Base-by-base conservation (phyloP, 1,284 basidiomycete species). In the Cutaneotrichosporon sp. region DNA sequence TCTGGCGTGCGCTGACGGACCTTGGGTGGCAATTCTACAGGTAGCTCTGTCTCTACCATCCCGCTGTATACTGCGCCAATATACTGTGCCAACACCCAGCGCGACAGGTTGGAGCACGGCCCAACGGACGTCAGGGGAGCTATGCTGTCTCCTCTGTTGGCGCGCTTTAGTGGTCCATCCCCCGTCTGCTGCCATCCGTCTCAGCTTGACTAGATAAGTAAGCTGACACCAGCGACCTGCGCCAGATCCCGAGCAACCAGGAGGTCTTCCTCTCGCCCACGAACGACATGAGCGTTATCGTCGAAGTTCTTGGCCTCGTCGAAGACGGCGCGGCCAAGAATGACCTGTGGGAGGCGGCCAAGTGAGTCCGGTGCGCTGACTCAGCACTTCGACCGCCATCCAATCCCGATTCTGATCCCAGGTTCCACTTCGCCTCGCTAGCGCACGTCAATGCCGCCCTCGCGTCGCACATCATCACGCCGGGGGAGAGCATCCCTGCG, bases 191-290 rank as follows among this genome's bases (percentile, higher is more conserved):
- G 26, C 26, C 26, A 26, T 36, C 13, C n/a, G 38, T n/a, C 36
- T 7, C 22, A 32, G 16, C 13, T 47, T 26, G 3, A 26, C 26
- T 26, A 26, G 26, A 26, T 26, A 1, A 2, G 26, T 3, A 26
- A 26, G 38, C 62, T 60, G 51, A 63, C 36, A 10, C 26, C 78
- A 97, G 95, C 66, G 85, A 89, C 69, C 69, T 97, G 2, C 91
- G 96, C 65, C 92, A 98, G 82, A 85, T 99, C 13, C 96, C 97
- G n/a, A 91, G 99, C 77, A 94, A 87, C 14, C 96, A 99, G 80
- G 97, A 99, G 77, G 95, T 98, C 52, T 90, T 93, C 77, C 80
- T 98, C 47, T 88, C 88, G 58, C 84, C 86, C 2, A 80, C 87
- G 58, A 88, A 87, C 7, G 85, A 86, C 66, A 82, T 89, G 68